Conservation (phyloP, 2,329 filamentous ascomycete genomes). For the Calonectria pteridis region DNA sequence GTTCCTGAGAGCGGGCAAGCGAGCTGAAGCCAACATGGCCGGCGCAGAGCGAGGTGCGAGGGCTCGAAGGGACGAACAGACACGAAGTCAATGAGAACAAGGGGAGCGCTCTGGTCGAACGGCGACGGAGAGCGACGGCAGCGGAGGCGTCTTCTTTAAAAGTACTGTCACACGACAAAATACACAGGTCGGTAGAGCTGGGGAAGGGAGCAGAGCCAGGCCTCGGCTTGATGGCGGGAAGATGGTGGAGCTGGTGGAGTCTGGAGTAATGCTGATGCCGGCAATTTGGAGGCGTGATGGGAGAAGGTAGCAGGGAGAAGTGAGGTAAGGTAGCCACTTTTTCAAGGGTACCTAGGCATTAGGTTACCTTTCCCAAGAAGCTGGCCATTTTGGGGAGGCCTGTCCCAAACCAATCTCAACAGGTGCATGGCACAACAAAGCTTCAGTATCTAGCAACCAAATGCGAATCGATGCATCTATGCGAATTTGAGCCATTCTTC, state of each 20-base stretch:
- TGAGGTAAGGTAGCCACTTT: neutral
- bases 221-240: slow-evolving; percentile 27
- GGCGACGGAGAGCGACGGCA: slow-evolving; percentile 8
- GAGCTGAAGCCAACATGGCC: slow-evolving; percentile 53
- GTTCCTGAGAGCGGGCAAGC: slow-evolving; percentile 50
- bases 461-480: neutral
- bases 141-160: slow-evolving; percentile 14
- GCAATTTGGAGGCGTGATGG: neutral
- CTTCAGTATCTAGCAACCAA: neutral
- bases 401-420: neutral
- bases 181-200: neutral
- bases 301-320: neutral
- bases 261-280: slow-evolving; percentile 9
- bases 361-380: neutral
- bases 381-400: neutral
- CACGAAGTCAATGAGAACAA: slow-evolving; percentile 18
- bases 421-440: neutral
- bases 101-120: slow-evolving; percentile 11
- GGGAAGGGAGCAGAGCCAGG: slow-evolving; percentile 8
- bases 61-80: slow-evolving; percentile 12
- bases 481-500: neutral
- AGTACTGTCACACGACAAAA: neutral
- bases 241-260: slow-evolving; percentile 25
- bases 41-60: slow-evolving; percentile 17
- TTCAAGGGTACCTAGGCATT: slow-evolving; percentile 3